Evolutionary conservation across 2,329 filamentous ascomycete species (phyloP).

Genomic region (Phialophora verrucosa): DNA sequence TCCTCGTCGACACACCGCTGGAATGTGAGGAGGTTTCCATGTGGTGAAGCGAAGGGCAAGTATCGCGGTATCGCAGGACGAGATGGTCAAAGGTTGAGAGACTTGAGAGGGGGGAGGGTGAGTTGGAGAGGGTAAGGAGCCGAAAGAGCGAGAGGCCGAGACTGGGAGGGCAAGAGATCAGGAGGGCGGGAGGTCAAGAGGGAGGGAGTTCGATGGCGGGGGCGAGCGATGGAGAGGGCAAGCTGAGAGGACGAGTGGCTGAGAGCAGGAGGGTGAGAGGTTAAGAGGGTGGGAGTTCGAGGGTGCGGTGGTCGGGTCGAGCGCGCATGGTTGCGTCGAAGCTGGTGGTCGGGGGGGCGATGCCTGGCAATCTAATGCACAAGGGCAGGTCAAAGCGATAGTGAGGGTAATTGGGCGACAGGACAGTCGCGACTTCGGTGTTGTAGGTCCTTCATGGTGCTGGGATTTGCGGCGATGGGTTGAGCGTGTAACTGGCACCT

Average conservation of each 20-base stretch:
- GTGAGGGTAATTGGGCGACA: neutral
- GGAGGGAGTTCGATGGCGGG: neutral
- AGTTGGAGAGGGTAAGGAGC: no score
- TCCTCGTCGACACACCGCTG: slow-evolving; percentile 82
- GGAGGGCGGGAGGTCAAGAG: no score
- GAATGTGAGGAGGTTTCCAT: slow-evolving; percentile 87
- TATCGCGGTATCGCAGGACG: neutral
- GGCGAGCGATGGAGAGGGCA: neutral
- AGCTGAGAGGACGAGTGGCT: no score
- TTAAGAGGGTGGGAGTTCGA: neutral
- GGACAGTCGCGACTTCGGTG: neutral
- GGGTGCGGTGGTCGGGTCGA: no score
- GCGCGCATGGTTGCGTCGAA: no score
- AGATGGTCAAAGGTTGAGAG: neutral
- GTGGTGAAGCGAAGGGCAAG: slow-evolving; percentile 83
- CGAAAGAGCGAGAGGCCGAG: no score
- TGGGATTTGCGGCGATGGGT: neutral
- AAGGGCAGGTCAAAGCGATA: neutral
- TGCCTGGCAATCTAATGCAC: neutral
- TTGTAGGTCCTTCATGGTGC: neutral
- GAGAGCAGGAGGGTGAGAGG: neutral
- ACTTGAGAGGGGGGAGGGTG: no score
- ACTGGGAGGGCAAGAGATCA: no score
- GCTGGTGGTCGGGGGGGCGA: neutral
- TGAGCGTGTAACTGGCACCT: neutral